phyloP scores from a whole-genome alignment of 257 asterid species.

The Marsdenia floribunda region DNA sequence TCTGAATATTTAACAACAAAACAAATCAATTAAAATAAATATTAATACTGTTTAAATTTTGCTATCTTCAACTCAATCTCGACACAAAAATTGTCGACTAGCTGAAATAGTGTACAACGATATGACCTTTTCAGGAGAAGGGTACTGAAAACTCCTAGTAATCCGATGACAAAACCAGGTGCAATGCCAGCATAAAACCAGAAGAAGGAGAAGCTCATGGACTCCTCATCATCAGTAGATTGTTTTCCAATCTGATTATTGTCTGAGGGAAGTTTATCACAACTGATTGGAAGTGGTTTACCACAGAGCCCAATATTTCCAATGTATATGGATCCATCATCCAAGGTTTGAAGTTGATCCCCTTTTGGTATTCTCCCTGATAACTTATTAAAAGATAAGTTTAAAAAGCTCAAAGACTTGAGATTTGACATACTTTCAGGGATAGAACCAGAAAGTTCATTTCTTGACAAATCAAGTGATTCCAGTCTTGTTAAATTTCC shows the following conservation, averaged over 20 bases:
- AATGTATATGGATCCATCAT: slow-evolving; percentile 5
- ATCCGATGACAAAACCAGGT: too few relatives aligned
- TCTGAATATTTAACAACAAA: too few relatives aligned
- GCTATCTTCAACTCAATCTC: background rate
- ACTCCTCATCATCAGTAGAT: background rate
- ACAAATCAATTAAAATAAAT: too few relatives aligned
- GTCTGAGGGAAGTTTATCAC: background rate
- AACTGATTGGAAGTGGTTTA: background rate
- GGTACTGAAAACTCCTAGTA: too few relatives aligned
- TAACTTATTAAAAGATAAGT: slow-evolving; percentile 26
- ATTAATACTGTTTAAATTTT: too few relatives aligned
- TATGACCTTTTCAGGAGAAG: too few relatives aligned
- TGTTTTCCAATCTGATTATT: background rate
- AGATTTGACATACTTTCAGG: slow-evolving; percentile 21
- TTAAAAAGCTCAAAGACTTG: slow-evolving; percentile 29
- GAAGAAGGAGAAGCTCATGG: too few relatives aligned
- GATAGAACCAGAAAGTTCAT: slow-evolving; percentile 25
- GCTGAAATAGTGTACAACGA: too few relatives aligned
- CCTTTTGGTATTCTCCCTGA: slow-evolving; percentile 30
- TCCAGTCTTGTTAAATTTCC: slow-evolving; percentile 24
- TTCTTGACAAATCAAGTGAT: slow-evolving; percentile 33
- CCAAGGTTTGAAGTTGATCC: slow-evolving; percentile 26
- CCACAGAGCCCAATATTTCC: slow-evolving; percentile 13
- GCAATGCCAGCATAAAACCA: too few relatives aligned
- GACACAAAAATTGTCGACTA: background rate